A percentile compares a stretch with the other conserved stretches of the same genome.
These are phyloP conservation scores for Coniochaeta ligniaria DNA, from an alignment of 2,329 filamentous ascomycete species.

Conservation along the genomic window DNA sequence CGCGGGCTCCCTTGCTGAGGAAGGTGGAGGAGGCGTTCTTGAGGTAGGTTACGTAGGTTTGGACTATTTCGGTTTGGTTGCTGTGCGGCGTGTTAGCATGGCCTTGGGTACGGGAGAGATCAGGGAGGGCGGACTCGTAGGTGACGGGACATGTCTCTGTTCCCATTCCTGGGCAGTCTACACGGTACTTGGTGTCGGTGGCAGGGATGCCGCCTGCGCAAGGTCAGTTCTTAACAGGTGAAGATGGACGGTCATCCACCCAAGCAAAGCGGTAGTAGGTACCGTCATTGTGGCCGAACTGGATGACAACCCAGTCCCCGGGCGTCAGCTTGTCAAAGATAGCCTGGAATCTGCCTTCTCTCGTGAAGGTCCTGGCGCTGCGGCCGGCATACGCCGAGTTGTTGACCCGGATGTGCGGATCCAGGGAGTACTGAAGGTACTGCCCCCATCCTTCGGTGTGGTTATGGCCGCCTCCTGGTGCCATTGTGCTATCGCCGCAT, in stretches of 20 bases:
- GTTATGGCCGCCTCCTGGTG: constrained; percentile 33
- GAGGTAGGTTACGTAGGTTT: constrained; percentile 55
- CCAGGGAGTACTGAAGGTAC: constrained; percentile 46
- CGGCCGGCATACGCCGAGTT: constrained; percentile 62
- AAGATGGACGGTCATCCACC: not conserved
- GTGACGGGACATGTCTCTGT: constrained; percentile 43
- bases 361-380: constrained; percentile 58
- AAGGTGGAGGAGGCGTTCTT: constrained; percentile 47
- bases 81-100: constrained; percentile 7
- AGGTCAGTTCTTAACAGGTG: not conserved
- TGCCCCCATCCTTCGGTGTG: constrained; percentile 54
- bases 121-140: constrained; percentile 27
- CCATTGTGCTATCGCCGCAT: constrained; percentile 55
- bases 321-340: constrained; percentile 44
- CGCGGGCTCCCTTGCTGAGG: constrained; percentile 49
- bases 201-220: constrained; percentile 35
- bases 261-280: not conserved
- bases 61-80: constrained; percentile 38
- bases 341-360: constrained; percentile 56
- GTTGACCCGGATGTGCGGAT: constrained; percentile 33
- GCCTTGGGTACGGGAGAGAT: not conserved
- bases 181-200: constrained; percentile 51
- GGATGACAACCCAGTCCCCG: constrained; percentile 62
- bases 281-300: constrained; percentile 69
- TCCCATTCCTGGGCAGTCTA: constrained; percentile 49